Percentiles rank a stretch among this genome's conserved stretches.
These are phyloP conservation scores for Phialophora chinensis DNA, from an alignment of 2,329 filamentous ascomycete genomes.

Conservation along the genomic window DNA sequence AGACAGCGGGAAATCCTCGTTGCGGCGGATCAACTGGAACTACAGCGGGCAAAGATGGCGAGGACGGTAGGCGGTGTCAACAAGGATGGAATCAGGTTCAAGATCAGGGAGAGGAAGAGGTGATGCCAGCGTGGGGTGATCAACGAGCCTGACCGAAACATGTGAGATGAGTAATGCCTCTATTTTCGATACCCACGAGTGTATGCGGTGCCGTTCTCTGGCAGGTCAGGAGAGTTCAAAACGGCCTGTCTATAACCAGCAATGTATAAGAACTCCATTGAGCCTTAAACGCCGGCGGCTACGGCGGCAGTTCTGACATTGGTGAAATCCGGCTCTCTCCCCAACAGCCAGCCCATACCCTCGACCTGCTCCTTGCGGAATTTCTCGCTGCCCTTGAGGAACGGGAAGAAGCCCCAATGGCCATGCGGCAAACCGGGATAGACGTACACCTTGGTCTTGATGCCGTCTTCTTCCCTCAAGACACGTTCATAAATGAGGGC, in stretches of 20 bases:
- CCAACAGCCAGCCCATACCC: constrained; percentile 36
- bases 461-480: constrained; percentile 38
- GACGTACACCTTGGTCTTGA: constrained; percentile 42
- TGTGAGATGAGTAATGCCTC: neutral
- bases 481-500: constrained; percentile 40
- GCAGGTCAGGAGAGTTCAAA: neutral
- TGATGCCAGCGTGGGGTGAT: neutral
- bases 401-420: constrained; percentile 42
- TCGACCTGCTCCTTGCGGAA: constrained; percentile 40
- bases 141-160: neutral
- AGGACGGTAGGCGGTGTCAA: constrained; percentile 66
- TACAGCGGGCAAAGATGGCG: constrained; percentile 67
- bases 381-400: constrained; percentile 38
- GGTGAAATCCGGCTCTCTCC: constrained; percentile 32
- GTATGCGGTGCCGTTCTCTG: neutral
- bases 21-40: constrained; percentile 63
- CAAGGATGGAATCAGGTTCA: constrained; percentile 69
- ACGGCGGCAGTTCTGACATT: constrained; percentile 26
- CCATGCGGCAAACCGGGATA: constrained; percentile 45
- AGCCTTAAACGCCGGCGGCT: constrained; percentile 24
- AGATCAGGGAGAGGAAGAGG: constrained; percentile 65
- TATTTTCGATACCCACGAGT: constrained; percentile 2
- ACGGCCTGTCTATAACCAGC: neutral
- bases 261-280: neutral
- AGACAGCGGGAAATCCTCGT: constrained; percentile 61